A percentile compares a stretch with the other conserved stretches of the same genome.
Evolutionary conservation across 805 yeast species (phyloP).

Genomic region (Komagataella pastoris): DNA sequence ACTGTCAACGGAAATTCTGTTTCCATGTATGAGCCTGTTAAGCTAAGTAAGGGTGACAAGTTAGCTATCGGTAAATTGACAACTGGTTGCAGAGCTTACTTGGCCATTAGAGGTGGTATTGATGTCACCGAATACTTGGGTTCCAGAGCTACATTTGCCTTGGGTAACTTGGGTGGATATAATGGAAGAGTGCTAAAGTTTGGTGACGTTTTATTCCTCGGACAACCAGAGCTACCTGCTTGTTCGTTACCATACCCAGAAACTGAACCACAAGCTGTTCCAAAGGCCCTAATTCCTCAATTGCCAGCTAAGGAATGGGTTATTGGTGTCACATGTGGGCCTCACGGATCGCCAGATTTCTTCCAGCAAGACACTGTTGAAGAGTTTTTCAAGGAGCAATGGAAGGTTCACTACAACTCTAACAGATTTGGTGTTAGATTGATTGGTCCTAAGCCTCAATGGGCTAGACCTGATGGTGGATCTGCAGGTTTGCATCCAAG

Average conservation of each 20-base stretch:
- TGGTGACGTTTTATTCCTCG: conserved; percentile 85
- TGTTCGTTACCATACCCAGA: conserved; percentile 65
- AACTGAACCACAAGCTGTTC: conserved; percentile 46
- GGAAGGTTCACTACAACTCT: conserved; percentile 97
- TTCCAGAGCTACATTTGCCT: conserved; percentile 91
- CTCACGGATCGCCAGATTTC: conserved; percentile 96
- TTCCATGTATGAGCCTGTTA: conserved; percentile 61
- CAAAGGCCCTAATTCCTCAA: conserved; percentile 41
- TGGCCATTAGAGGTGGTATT: conserved; percentile 86
- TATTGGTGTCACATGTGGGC: conserved; percentile 93
- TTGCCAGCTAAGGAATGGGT: conserved; percentile 51
- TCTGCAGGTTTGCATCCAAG: conserved; percentile 98
- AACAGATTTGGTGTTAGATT: conserved; percentile 93
- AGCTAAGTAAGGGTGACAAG: conserved; percentile 61
- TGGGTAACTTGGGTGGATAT: conserved; percentile 88
- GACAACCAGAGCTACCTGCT: conserved; percentile 57
- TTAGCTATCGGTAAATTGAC: conserved; percentile 70
- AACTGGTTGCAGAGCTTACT: conserved; percentile 79
- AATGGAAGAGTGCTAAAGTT: conserved; percentile 85
- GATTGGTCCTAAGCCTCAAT: conserved; percentile 89
- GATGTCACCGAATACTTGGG: conserved; percentile 92
- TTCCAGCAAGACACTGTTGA: conserved; percentile 63
- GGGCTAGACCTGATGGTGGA: conserved; percentile 97
- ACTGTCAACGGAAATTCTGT: conserved; percentile 47
- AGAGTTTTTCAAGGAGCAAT: conserved; percentile 61